Percentiles rank a stretch among this genome's conserved stretches.
These are phyloP conservation scores for Pythium scleroteichum DNA, from an alignment of 352 stramenopile genomes.

Conservation along the genomic window DNA sequence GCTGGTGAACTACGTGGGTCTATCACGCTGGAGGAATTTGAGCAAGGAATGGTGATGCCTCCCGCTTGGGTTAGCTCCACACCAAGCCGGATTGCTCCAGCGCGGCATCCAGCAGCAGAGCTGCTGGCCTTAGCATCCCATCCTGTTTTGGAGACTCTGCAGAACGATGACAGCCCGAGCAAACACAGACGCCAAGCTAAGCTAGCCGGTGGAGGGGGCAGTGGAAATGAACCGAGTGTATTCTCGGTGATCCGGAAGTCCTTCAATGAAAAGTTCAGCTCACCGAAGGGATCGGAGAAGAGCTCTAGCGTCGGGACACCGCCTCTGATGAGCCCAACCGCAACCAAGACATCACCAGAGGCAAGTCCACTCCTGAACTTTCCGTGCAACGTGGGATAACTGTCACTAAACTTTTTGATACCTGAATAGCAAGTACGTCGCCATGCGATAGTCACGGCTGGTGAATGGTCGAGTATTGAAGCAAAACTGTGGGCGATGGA, in stretches of 20 bases:
- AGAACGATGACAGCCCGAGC: conserved; percentile 12
- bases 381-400: not conserved
- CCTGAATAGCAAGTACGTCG: conserved; percentile 1
- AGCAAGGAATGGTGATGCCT: conserved; percentile 34
- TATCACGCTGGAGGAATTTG: conserved; percentile 69
- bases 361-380: no score
- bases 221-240: conserved; percentile 18
- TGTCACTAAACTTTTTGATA: no score
- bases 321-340: conserved; percentile 11
- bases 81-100: no score
- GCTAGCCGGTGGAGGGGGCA: conserved; percentile 4
- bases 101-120: conserved; percentile 19
- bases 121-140: conserved; percentile 32
- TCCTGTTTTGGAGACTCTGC: conserved; percentile 20
- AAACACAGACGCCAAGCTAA: not conserved
- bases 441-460: conserved; percentile 3
- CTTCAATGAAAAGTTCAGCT: conserved; percentile 31
- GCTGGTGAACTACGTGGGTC: conserved; percentile 14
- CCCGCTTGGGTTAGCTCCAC: no score
- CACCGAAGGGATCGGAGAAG: conserved; percentile 14
- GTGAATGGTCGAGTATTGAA: conserved; percentile 60
- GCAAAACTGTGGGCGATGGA: conserved; percentile 65
- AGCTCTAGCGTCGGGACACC: not conserved
- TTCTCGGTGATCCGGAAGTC: conserved; percentile 26
- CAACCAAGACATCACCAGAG: conserved; percentile 2